A percentile compares a stretch with the other conserved stretches of the same genome.
Evolutionary conservation across 371 early-diverging fungal genomes (phyloP).

Genomic region (Sporodiniella umbellata): DNA sequence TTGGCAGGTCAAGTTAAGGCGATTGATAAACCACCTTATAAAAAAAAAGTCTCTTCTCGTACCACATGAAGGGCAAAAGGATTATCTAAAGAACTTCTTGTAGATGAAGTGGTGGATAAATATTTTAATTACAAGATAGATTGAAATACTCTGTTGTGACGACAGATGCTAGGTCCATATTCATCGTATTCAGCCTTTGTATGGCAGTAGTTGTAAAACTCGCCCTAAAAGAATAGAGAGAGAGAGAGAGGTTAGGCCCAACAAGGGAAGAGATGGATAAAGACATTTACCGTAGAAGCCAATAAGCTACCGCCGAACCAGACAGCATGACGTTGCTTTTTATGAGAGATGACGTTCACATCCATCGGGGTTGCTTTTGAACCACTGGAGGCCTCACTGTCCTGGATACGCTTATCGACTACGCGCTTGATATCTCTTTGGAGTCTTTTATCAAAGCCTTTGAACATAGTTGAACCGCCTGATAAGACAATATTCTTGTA

Average conservation of each 20-base stretch:
- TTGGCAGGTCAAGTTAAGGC: too few species aligned
- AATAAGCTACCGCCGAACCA: slow-evolving; percentile 97
- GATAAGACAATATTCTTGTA: slow-evolving; percentile 98
- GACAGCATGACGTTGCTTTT: slow-evolving; percentile 97
- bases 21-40: too few species aligned
- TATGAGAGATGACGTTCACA: slow-evolving; percentile 96
- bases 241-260: too few species aligned
- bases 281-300: slow-evolving; percentile 77
- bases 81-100: too few species aligned
- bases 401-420: slow-evolving; percentile 78
- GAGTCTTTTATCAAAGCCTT: slow-evolving; percentile 92
- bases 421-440: slow-evolving; percentile 92
- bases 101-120: too few species aligned
- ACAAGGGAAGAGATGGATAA: too few species aligned
- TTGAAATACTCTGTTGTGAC: slow-evolving; percentile 93
- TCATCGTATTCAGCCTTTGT: slow-evolving; percentile 98
- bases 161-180: slow-evolving; percentile 92
- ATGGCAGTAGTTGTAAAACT: slow-evolving; percentile 92
- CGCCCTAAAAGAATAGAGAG: too few species aligned
- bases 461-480: slow-evolving; percentile 98
- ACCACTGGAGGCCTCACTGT: slow-evolving; percentile 71
- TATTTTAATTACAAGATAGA: slow-evolving; percentile 45
- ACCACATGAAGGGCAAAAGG: too few species aligned
- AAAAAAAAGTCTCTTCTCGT: too few species aligned
- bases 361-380: slow-evolving; percentile 77